phyloP scores from a whole-genome alignment of 176 grass and related monocot species.

The Miscanthus lutarioriparius region DNA sequence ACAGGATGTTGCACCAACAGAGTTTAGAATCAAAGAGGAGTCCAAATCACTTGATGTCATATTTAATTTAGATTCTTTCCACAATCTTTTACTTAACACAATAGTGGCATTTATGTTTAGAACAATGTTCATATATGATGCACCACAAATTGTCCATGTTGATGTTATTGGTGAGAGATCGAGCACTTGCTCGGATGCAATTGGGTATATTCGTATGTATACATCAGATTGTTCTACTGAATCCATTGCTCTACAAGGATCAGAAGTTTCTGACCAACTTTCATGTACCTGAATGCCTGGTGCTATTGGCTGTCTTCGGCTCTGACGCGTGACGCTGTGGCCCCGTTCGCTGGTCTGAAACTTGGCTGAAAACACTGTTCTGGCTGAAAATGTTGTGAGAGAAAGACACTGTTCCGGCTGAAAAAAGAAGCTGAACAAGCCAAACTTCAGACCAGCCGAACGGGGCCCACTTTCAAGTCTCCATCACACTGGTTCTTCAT shows the following conservation, averaged over 20 bases:
- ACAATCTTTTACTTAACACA: neutral
- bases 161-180: neutral
- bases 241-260: neutral
- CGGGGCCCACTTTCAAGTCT: no score
- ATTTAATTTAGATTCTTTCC: neutral
- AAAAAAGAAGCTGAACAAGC: no score
- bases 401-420: no score
- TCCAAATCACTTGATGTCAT: neutral
- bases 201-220: neutral
- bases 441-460: no score
- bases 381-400: no score
- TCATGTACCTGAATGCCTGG: neutral
- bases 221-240: slow-evolving; percentile 3
- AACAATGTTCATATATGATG: neutral
- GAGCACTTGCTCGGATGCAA: neutral
- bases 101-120: neutral
- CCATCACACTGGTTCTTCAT: no score
- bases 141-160: neutral
- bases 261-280: neutral
- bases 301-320: neutral
- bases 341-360: no score
- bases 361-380: no score
- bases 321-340: no score
- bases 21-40: neutral
- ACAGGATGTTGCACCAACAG: neutral